phyloP scores from a whole-genome alignment of 768 basidiomycete genomes.

The Tulasnella calospora region DNA sequence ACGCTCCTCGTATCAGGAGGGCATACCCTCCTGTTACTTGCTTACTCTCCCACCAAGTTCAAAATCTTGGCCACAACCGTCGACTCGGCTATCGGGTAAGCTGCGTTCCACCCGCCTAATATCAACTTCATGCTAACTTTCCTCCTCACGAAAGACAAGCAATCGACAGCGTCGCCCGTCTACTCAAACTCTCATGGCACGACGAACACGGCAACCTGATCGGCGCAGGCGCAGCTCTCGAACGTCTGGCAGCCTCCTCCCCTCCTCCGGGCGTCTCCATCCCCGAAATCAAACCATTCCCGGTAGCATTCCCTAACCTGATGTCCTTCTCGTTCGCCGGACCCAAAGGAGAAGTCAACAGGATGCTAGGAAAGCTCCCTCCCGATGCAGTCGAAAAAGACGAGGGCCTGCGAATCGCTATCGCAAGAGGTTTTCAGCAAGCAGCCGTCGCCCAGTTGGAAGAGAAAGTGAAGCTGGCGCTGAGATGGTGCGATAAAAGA shows the following conservation, averaged over 20 bases:
- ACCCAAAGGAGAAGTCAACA: conserved; percentile 65
- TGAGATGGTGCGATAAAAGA: conserved; percentile 43
- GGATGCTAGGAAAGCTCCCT: conserved; percentile 48
- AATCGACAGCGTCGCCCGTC: conserved; percentile 76
- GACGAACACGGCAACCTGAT: conserved; percentile 35
- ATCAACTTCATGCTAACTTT: conserved; percentile 1
- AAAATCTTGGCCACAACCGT: conserved; percentile 65
- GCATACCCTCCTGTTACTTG: conserved; percentile 83
- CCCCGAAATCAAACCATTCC: conserved; percentile 28
- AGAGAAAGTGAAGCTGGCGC: conserved; percentile 60
- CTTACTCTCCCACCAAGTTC: conserved; percentile 53
- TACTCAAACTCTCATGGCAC: conserved; percentile 60
- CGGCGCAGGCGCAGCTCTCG: conserved; percentile 78
- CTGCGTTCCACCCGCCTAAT: background rate
- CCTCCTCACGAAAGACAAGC: conserved; percentile 42
- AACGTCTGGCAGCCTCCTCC: conserved; percentile 44
- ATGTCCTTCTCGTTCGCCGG: conserved; percentile 76
- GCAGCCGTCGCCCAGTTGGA: conserved; percentile 68
- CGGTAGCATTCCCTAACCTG: conserved; percentile 49
- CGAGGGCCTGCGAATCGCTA: conserved; percentile 33
- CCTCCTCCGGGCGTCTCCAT: conserved; percentile 26
- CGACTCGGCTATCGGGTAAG: conserved; percentile 67
- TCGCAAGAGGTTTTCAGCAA: conserved; percentile 69
- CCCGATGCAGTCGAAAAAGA: conserved; percentile 22
- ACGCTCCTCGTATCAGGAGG: conserved; percentile 89